Conservation (phyloP, 192 early-diverging fungal genomes). For the Coemansia sp. region DNA sequence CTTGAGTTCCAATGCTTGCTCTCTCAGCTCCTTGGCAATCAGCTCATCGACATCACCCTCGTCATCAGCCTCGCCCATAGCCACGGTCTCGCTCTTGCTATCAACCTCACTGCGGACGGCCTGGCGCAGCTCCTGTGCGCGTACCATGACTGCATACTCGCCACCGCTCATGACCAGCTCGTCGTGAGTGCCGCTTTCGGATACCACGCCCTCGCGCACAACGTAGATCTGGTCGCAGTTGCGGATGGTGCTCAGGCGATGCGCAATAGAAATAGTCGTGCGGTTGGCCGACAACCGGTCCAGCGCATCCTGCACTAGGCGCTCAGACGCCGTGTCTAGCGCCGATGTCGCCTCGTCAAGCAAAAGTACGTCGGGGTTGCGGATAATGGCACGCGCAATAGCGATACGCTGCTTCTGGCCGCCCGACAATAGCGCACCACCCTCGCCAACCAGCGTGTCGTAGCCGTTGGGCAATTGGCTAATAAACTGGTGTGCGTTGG, state of each 20-base stretch:
- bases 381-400: conserved; percentile 90
- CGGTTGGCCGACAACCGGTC: conserved; percentile 74
- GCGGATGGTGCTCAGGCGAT: conserved; percentile 90
- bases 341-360: conserved; percentile 92
- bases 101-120: conserved; percentile 28
- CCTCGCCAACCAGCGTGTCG: conserved; percentile 87
- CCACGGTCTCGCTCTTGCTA: conserved; percentile 10
- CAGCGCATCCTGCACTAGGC: conserved; percentile 81
- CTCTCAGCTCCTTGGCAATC: conserved; percentile 49
- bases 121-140: conserved; percentile 85
- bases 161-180: conserved; percentile 67
- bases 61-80: background rate
- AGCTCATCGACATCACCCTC: conserved; percentile 37
- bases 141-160: conserved; percentile 61
- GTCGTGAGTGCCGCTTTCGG: conserved; percentile 80
- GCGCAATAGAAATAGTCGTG: conserved; percentile 91
- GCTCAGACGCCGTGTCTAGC: conserved; percentile 80
- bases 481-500: conserved; percentile 80
- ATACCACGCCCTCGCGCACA: conserved; percentile 70
- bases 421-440: conserved; percentile 79
- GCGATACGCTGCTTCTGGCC: conserved; percentile 97
- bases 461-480: conserved; percentile 72
- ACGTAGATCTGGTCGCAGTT: conserved; percentile 89
- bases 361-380: conserved; percentile 81
- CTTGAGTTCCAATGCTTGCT: conserved; percentile 46